Base-by-base conservation (phyloP, 805 yeast species). In the Saccharomyces paradoxus region DNA sequence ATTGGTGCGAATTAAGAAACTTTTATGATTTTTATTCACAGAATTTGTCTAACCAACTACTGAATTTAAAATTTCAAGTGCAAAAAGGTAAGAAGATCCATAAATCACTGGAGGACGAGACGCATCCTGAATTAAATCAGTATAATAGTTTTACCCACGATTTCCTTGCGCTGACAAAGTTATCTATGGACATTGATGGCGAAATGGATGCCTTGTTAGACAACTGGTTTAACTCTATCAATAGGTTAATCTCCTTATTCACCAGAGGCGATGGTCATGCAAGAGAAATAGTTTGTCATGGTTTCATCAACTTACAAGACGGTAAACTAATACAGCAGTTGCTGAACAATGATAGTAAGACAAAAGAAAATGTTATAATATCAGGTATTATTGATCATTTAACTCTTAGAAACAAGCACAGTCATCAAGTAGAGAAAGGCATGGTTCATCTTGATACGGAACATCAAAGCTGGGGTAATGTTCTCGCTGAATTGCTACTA, bases 1-100 rank as follows among this genome's bases (percentile, higher is more conserved):
- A 76, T 14, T 86, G 89, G 87, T 87, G 94, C 71, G 92, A 87
- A 66, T 68, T 86, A 49, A 70, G 81, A 46, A 74, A 71, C 21
- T 74, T 77, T 55, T 86, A 81, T 63, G 74, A 76, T 26, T 63
- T 81, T 0, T 86, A 79, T 59, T 70, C 83, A 0, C 75, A 76
- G 22, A 21, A n/a, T 21, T 31, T 13, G 27, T 12, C 24, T 3
- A 30, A 22, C 12, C 51, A n/a, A 12, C 46, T 26, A 29, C 66
- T 2, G 61, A 61, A 2, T 64, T 60, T 31, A 67, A 67, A 24
- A 77, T 77, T 4, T 59, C 74, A 77, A 2, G 76, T 84, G 74
- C 54, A 55, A 2, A 58, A 70, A 12, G 92, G 92, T 0, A 63
- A 69, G 4, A 61, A 60, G 30, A 71, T 71, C 4, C 91, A 86